Conservation (phyloP, 805 yeast species). For the Zygoascus ofunaensis region DNA sequence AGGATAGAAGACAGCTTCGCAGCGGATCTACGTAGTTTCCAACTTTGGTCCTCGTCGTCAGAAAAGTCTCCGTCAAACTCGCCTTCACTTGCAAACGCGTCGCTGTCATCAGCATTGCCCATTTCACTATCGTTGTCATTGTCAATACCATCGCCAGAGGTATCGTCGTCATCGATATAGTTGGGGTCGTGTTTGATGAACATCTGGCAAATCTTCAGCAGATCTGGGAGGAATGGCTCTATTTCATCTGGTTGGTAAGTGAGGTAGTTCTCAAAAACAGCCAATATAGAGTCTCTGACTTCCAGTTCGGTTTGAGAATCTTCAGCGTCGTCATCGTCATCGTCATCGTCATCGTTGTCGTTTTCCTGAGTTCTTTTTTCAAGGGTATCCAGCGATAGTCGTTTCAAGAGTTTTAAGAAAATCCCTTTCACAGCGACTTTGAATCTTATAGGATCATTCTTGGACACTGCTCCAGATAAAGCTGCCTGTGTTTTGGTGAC, state of each 20-base stretch:
- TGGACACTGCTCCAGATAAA: slow-evolving; percentile 21
- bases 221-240: slow-evolving; percentile 23
- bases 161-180: slow-evolving; percentile 19
- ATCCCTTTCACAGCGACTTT: slow-evolving; percentile 4
- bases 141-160: slow-evolving; percentile 19
- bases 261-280: slow-evolving; percentile 33
- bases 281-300: slow-evolving; percentile 43
- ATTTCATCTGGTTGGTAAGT: slow-evolving; percentile 30
- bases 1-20: slow-evolving; percentile 35
- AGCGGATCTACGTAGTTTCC: slow-evolving; percentile 54
- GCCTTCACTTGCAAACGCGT: slow-evolving; percentile 24
- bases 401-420: slow-evolving; percentile 13
- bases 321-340: slow-evolving; percentile 36
- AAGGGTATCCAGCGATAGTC: slow-evolving; percentile 24
- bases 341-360: slow-evolving; percentile 17
- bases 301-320: slow-evolving; percentile 38
- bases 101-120: slow-evolving; percentile 44
- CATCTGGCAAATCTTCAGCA: slow-evolving; percentile 25
- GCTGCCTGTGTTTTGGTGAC: slow-evolving; percentile 7
- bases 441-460: slow-evolving; percentile 17
- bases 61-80: slow-evolving; percentile 29
- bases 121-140: slow-evolving; percentile 32
- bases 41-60: slow-evolving; percentile 44
- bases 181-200: slow-evolving; percentile 43
- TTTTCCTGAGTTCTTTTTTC: slow-evolving; percentile 18